Percentiles rank a stretch among this genome's conserved stretches.
Evolutionary conservation across 331 rosid genomes (phyloP).

Genomic region (Quercus tomentella): DNA sequence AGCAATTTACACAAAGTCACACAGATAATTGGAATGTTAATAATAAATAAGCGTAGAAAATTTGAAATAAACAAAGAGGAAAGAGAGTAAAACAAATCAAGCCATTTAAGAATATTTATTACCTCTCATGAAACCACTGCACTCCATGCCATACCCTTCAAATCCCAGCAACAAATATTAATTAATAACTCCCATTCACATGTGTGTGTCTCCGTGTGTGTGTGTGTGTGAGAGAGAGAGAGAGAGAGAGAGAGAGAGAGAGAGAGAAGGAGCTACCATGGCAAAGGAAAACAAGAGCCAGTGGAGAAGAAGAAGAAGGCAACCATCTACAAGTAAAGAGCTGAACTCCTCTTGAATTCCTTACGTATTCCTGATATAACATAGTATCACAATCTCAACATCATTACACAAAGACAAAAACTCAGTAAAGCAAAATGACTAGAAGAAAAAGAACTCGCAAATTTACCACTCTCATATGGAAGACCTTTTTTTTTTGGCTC

Average conservation of each 20-base stretch:
- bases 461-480: background rate
- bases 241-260: conserved; percentile 1
- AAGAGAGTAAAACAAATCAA: background rate
- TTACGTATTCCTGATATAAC: conserved; percentile 43
- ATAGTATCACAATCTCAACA: background rate
- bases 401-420: background rate
- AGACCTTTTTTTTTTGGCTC: background rate
- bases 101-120: conserved; percentile 24
- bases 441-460: background rate
- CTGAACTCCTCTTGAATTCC: conserved; percentile 63
- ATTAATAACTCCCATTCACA: background rate
- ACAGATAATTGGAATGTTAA: too few species aligned
- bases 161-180: conserved; percentile 11
- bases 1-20: background rate
- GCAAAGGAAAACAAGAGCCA: conserved; percentile 81
- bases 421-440: background rate
- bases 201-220: too few species aligned
- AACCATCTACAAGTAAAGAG: conserved; percentile 85
- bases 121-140: conserved; percentile 90
- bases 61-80: background rate
- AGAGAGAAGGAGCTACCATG: conserved; percentile 48
- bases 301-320: conserved; percentile 56
- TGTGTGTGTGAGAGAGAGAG: background rate
- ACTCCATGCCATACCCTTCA: conserved; percentile 95
- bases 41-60: too few species aligned